These are phyloP conservation scores for Dactylonectria estremocensis DNA, from an alignment of 2,329 filamentous ascomycete genomes.

Conservation along the genomic window DNA sequence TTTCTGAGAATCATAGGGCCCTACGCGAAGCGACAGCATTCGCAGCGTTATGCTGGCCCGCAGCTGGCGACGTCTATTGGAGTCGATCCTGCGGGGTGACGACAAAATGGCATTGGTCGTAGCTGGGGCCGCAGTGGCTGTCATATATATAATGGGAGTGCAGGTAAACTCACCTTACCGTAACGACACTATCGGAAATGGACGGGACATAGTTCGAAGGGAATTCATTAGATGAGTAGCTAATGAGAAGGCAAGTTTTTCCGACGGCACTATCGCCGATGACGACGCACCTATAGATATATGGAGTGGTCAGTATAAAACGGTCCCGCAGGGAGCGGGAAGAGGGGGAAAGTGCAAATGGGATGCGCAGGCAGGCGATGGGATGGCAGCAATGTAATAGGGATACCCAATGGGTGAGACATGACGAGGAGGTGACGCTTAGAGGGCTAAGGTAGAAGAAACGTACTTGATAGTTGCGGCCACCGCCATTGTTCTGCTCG, in stretches of 20 bases:
- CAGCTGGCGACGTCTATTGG: constrained; percentile 14
- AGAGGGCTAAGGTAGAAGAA: constrained; percentile 23
- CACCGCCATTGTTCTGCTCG: constrained; percentile 63
- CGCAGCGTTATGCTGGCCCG: constrained; percentile 4
- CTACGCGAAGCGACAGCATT: constrained; percentile 11
- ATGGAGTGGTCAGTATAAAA: constrained; percentile 40
- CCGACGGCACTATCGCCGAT: constrained; percentile 99
- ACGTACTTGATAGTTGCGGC: constrained; percentile 77
- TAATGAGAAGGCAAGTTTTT: constrained; percentile 99
- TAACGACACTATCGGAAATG: constrained; percentile 99
- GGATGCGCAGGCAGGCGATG: constrained; percentile 35
- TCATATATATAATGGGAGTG: constrained; percentile 33
- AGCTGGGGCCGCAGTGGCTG: constrained; percentile 34
- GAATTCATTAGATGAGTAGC: constrained; percentile 99
- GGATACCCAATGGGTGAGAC: constrained; percentile 8
- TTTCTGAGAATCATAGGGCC: constrained; percentile 11
- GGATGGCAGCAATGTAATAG: not conserved
- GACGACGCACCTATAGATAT: constrained; percentile 85
- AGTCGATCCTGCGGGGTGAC: constrained; percentile 19
- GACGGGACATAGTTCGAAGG: constrained; percentile 99
- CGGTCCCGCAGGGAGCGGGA: constrained; percentile 6
- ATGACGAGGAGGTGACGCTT: constrained; percentile 23
- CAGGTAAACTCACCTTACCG: constrained; percentile 88
- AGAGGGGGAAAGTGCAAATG: constrained; percentile 20
- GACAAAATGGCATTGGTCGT: constrained; percentile 26